phyloP scores from a whole-genome alignment of 108 stramenopile genomes.

The Nannochloropsis salina region DNA sequence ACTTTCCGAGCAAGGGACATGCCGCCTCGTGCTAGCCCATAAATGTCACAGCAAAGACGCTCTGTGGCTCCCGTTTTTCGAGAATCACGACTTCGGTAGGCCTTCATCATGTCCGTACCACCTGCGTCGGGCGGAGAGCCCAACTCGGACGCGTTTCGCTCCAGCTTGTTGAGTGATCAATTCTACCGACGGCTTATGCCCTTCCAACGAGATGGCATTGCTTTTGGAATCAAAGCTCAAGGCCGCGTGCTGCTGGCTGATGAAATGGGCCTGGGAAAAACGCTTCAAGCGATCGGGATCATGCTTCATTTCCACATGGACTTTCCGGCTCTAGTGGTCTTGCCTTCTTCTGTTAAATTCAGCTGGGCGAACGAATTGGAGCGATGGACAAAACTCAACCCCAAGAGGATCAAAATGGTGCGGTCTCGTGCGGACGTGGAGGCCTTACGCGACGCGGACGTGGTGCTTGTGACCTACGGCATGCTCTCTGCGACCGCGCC shows the following conservation, averaged over 20 bases:
- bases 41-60: too few species aligned
- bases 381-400: conserved; percentile 55
- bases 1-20: too few species aligned
- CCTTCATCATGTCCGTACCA: too few species aligned
- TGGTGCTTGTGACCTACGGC: not conserved
- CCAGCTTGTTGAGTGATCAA: conserved; percentile 7
- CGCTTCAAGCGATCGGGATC: conserved; percentile 66
- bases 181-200: conserved; percentile 16
- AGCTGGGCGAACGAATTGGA: conserved; percentile 77
- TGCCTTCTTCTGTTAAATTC: conserved; percentile 66
- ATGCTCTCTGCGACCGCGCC: not conserved
- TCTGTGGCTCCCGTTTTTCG: too few species aligned
- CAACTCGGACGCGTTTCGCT: too few species aligned
- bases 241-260: conserved; percentile 71
- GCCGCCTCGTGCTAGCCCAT: too few species aligned
- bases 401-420: not conserved
- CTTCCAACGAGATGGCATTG: not conserved
- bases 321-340: conserved; percentile 72
- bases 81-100: too few species aligned
- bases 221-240: conserved; percentile 32
- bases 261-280: conserved; percentile 81
- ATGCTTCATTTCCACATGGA: conserved; percentile 64
- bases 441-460: conserved; percentile 3
- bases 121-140: too few species aligned
- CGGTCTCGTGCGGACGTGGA: not conserved